Evolutionary conservation across 75 land plant species (phyloP), one percentile per base, ranked within the genome.

Genomic region (Pinus tabuliformis): DNA sequence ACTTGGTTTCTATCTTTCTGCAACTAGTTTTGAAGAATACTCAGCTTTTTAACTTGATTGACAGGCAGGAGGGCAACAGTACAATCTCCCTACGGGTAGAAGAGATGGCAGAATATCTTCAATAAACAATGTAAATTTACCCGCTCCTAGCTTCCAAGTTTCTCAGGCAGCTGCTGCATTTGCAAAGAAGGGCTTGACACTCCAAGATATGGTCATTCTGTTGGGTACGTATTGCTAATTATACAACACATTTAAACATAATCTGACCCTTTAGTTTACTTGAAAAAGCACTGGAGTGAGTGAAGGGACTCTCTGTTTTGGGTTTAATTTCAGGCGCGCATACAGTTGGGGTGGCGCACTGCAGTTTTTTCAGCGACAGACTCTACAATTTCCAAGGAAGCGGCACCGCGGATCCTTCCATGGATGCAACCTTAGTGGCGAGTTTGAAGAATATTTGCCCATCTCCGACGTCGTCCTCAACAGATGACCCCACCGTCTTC

Each of bases 341-440:
- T 64, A 93, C 96, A 5, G 85, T 91, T 6, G 94, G 96, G 16
- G 63, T 81, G 73, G 82, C 93, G 3, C 91, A 87, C 66, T 91
- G 95, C 79, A 70, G 75, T 73, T 78, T 82, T 62, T 78, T 93
- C 83, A 78, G 79, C 62, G 73, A 83, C 58, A 76, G 95, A 22
- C 91, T 93, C 3, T 93, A 79, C 86, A 78, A 87, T 84, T 93
- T 86, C 83, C 49, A 76, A 37, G 82, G 86, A 26, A 59, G 85
- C 0, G 87, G 89, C 22, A 71, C 79, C 66, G 81, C 90, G 0
- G 96, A 93, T 68, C 96, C 94, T 15, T 58, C 83, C 33, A 83
- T 93, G 61, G 84, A 89, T 57, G 15, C 85, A 1, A 56, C 76
- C 1, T 73, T 84, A 11, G 82, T 84, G 17, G 26, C 36, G 26